Evolutionary conservation across 1,139 yeast species (phyloP).

Genomic region (Sugiyamaella xylanicola): DNA sequence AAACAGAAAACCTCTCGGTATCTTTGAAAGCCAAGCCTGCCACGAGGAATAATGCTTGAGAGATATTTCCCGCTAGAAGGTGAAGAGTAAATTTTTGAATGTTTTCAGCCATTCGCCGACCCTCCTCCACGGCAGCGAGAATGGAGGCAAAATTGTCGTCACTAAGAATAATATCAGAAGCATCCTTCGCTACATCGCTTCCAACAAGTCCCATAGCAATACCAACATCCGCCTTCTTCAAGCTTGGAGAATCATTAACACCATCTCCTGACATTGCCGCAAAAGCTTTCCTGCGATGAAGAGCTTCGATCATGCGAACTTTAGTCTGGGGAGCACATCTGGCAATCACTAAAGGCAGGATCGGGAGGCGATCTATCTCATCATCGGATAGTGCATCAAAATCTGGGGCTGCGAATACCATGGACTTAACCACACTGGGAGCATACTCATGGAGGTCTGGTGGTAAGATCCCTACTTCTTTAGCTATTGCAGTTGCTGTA

Average conservation of each 20-base stretch:
- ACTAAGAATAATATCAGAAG: conserved; percentile 67
- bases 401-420: conserved; percentile 77
- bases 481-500: conserved; percentile 80
- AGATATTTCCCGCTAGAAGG: conserved; percentile 74
- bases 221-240: conserved; percentile 81
- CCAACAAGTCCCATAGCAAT: conserved; percentile 87
- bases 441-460: conserved; percentile 64
- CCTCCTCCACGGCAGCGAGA: conserved; percentile 78
- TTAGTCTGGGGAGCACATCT: conserved; percentile 86
- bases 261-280: conserved; percentile 92
- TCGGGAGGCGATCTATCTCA: conserved; percentile 67
- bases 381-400: conserved; percentile 66
- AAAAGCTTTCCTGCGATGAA: conserved; percentile 68
- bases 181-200: conserved; percentile 81
- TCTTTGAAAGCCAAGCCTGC: conserved; percentile 74
- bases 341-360: conserved; percentile 76
- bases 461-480: conserved; percentile 83
- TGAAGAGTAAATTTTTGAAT: conserved; percentile 83
- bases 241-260: conserved; percentile 80
- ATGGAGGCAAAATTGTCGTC: conserved; percentile 83
- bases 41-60: conserved; percentile 71
- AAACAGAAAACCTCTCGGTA: conserved; percentile 59
- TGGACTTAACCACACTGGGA: conserved; percentile 56
- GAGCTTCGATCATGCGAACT: conserved; percentile 80
- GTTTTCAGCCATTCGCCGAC: conserved; percentile 78